Evolutionary conservation across 441 rosid genomes (phyloP).

Genomic region (Sinapis alba): DNA sequence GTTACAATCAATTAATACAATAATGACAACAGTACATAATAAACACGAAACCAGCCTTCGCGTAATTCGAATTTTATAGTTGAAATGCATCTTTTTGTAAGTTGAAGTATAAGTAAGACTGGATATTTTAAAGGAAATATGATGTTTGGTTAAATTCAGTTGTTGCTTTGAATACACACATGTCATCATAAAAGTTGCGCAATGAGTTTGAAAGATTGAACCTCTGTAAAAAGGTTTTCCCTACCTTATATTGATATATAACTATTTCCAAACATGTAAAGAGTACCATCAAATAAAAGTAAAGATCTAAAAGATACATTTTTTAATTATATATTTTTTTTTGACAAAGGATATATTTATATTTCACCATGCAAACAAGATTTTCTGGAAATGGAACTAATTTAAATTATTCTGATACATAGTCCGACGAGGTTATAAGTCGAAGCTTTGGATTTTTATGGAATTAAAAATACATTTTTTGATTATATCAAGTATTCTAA

Average conservation of each 20-base stretch:
- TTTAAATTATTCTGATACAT: neutral
- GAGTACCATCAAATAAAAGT: slow-evolving; percentile 3
- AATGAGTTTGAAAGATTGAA: slow-evolving; percentile 33
- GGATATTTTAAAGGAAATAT: neutral
- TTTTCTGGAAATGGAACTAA: neutral
- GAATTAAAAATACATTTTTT: neutral
- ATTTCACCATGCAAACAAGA: neutral
- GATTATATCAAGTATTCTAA: neutral
- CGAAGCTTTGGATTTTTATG: neutral
- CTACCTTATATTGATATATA: neutral
- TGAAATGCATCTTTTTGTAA: neutral
- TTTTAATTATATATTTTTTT: neutral
- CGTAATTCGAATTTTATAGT: neutral
- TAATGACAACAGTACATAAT: neutral
- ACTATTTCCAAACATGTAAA: neutral
- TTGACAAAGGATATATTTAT: neutral
- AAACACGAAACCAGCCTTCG: slow-evolving; percentile 4
- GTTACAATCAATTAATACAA: neutral
- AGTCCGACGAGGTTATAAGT: neutral
- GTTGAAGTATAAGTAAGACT: slow-evolving; percentile 2
- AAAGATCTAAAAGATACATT: neutral
- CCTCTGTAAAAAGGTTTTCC: slow-evolving; percentile 6
- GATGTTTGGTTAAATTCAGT: slow-evolving; percentile 23
- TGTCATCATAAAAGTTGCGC: slow-evolving; percentile 34
- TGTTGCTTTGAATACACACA: slow-evolving; percentile 33